These are phyloP conservation scores for Bombardia bombarda DNA, from an alignment of 495 filamentous ascomycete species.

Conservation along the genomic window DNA sequence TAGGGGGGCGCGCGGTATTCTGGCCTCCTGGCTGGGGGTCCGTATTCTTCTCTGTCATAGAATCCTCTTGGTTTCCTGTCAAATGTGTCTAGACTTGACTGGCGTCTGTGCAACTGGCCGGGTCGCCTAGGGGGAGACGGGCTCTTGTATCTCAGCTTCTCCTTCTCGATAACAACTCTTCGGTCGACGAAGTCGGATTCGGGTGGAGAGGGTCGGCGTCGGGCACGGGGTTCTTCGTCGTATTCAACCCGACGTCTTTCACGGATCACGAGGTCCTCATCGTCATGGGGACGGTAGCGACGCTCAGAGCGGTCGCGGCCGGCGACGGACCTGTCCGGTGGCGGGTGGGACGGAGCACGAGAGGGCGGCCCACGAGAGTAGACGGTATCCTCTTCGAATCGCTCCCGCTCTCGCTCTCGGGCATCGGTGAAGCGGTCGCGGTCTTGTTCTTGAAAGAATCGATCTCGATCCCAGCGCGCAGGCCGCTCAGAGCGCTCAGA, in stretches of 20 bases:
- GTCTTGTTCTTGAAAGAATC: slow-evolving; percentile 25
- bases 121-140: slow-evolving; percentile 28
- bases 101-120: slow-evolving; percentile 25
- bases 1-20: slow-evolving; percentile 41
- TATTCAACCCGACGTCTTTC: slow-evolving; percentile 29
- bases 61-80: slow-evolving; percentile 44
- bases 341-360: slow-evolving; percentile 4
- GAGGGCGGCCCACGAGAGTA: slow-evolving; percentile 10
- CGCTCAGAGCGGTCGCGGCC: slow-evolving; percentile 26
- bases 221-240: slow-evolving; percentile 25
- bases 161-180: slow-evolving; percentile 24
- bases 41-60: slow-evolving; percentile 41
- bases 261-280: slow-evolving; percentile 25
- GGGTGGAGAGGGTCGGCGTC: slow-evolving; percentile 16
- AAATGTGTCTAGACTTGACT: slow-evolving; percentile 41
- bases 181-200: slow-evolving; percentile 22
- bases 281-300: slow-evolving; percentile 20
- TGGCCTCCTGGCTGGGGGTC: slow-evolving; percentile 23
- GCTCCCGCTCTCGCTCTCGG: slow-evolving; percentile 27
- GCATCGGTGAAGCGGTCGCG: slow-evolving; percentile 24
- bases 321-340: slow-evolving; percentile 18
- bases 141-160: slow-evolving; percentile 26
- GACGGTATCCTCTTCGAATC: slow-evolving; percentile 20
- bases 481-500: slow-evolving; percentile 25
- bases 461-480: slow-evolving; percentile 37